Base-by-base conservation (phyloP, 2,329 filamentous ascomycete species). In the Verticillium alfalfae region DNA sequence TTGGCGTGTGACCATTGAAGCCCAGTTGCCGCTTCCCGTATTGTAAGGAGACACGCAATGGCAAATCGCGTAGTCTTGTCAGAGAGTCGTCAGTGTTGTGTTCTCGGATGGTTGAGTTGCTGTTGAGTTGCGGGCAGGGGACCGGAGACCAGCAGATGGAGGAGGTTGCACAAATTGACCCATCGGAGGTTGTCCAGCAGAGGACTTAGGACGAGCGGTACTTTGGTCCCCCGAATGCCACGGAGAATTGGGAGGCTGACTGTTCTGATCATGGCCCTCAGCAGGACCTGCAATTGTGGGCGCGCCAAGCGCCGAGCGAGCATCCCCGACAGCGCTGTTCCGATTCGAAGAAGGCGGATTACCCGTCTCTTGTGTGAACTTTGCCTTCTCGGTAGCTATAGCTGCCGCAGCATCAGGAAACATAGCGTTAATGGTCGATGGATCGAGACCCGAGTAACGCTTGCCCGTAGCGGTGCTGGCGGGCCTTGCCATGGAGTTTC, bases 351-450 rank as follows among this genome's bases (percentile, higher is more conserved):
- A 87, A 3, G 93, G 93, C 26, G 89, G 88, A 66, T 93, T 92
- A 63, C 94, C 95, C 4, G 93, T 97, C 73, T 96, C 91, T 75
- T 97, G 93, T 18, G 93, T 96, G 72, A 96, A 98, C 74, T 97
- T 96, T 62, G 93, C 94, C 80, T 97, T 97, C 76, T 99, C 94
- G 64, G 95, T 96, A 34, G 94, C 94, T 74, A 99, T 98, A n/a
- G 95, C 95, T 52, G 94, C 94, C 15, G 95, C 95, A 55, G 95
- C 95, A 79, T 99, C 95, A 7, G 95, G 95, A 75, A 99, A 99
- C 95, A 99, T 98, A 70, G 92, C 93, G 76, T 97, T 97, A 77
- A 99, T 97, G 31, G 92, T 96, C 37, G 89, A 92, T 5, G 92
- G 84, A 73, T 98, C 94, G 61, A 99, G 87, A n/a, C 90, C 93